Evolutionary conservation across 345 rosid genomes (phyloP).

Genomic region (Eucalyptus shirleyi): DNA sequence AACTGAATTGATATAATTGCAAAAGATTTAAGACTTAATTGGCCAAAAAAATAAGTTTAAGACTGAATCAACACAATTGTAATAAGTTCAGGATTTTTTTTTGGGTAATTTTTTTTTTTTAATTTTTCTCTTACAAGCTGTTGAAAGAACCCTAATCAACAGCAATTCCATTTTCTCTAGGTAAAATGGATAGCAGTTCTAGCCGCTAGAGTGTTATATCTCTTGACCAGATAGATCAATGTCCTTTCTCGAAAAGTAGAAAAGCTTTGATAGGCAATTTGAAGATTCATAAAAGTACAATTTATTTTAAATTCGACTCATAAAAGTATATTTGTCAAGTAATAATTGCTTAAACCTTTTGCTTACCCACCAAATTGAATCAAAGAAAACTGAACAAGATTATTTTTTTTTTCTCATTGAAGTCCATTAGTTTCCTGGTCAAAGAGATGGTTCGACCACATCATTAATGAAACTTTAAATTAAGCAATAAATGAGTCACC

Average conservation of each 20-base stretch:
- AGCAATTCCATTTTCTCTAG: neutral
- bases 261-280: neutral
- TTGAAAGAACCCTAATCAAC: neutral
- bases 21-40: too few species aligned
- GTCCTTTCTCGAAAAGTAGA: neutral
- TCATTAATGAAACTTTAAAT: neutral
- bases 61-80: fast-evolving
- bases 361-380: neutral
- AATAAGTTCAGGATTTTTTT: fast-evolving
- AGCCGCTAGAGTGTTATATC: neutral
- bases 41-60: too few species aligned
- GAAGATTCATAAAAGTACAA: neutral
- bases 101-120: too few species aligned
- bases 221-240: neutral
- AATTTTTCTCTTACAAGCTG: neutral
- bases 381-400: neutral
- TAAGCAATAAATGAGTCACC: neutral
- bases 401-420: neutral
- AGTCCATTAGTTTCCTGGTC: neutral
- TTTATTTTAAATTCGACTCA: neutral
- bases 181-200: neutral
- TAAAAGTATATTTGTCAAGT: neutral
- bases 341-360: neutral
- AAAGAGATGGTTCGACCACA: neutral
- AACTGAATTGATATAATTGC: fast-evolving